Base-by-base conservation (phyloP, 2,329 filamentous ascomycete species). In the Periconia digitata region DNA sequence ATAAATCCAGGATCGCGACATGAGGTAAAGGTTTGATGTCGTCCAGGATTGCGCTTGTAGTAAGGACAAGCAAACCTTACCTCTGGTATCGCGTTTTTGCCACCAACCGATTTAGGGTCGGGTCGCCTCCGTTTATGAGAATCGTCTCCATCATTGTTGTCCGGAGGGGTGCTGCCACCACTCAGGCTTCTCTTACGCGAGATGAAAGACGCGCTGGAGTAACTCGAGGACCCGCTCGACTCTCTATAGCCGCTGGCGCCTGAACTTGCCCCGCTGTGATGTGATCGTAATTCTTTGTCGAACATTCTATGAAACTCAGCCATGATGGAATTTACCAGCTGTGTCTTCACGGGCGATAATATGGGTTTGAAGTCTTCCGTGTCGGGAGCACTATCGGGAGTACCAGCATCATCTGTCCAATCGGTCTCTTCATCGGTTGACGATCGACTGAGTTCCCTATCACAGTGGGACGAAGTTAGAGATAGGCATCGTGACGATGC, bases 1-100 rank as follows among this genome's bases (percentile, higher is more conserved):
- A 50, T 56, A 40, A 62, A 62, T 2, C 59, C 59, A 10, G 59
- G 59, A 46, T 62, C 59, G 3, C 59, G 54, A 47, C 59, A 62
- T 0, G 59, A 62, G 15, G 59, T 62, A 34, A 56, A 62, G 5
- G 57, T 62, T 37, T 56, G 54, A 47, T 60, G 59, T 15, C 54
- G 43, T n/a, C 59, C 57, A 2, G 59, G 59, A 35, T 60, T 60
- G 6, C 59, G 49, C 44, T 62, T 62, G 43, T 62, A 60, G 37
- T 56, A 62, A 4, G 59, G 59, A 40, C 59, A 62, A 2, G 59
- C 59, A 37, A 60, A 60, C 15, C 59, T 44, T 6, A 48, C 36
- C 24, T 62, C 59, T 10, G 49, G 39, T 8, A 40, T 18, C 12
- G 40, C 6, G 21, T 55, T 49, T 29, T 53, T 59, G 20, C 44